Base-by-base conservation (phyloP, 1,139 yeast genomes). In the Blastobotrys malaysiensis region DNA sequence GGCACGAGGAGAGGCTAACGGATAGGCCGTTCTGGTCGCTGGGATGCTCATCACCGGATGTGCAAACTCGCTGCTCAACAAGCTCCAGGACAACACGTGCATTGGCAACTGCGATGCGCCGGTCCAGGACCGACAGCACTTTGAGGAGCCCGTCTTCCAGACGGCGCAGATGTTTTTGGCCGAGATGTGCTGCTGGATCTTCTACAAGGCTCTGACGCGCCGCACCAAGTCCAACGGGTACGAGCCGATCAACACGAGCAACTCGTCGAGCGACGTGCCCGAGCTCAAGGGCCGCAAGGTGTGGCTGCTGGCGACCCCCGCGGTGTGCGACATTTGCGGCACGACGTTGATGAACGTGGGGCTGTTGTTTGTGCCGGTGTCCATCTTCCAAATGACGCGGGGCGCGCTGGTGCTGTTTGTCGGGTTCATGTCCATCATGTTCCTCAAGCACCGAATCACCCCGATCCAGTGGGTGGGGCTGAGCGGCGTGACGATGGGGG, bases 151-250 rank as follows among this genome's bases (percentile, higher is more conserved):
- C 0, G 90, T 85, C 3, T 70, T 87, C 46, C 95, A 87, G 66
- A 84, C 95, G 0, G 73, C 85, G 27, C 95, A 87, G 68, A 87
- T 87, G 95, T 87, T 87, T 65, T 68, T 85, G 4, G 95, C 95
- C 19, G 95, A 87, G 64, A 69, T 80, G 50, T 69, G 74, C 22
- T 76, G 82, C 65, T 70, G 82, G 74, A 55, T 80, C 59, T 79
- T 76, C 50, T 75, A 59, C 50, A 44, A 55, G 51, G 19, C 44
- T 22, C 26, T 48, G 18, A 46, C 43, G 46, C 19, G n/a, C 16
- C 20, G 26, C 27, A 11, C 46, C 20, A 20, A 43, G 11, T 43
- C 45, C 3, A 18, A 7, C 24, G 45, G 45, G 3, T 20, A 20
- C 21, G 45, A 43, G 21, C n/a, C 21, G 5, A 14, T 20, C 11